Conservation (phyloP, 1,139 yeast species). For the Zygoascus meyerae region DNA sequence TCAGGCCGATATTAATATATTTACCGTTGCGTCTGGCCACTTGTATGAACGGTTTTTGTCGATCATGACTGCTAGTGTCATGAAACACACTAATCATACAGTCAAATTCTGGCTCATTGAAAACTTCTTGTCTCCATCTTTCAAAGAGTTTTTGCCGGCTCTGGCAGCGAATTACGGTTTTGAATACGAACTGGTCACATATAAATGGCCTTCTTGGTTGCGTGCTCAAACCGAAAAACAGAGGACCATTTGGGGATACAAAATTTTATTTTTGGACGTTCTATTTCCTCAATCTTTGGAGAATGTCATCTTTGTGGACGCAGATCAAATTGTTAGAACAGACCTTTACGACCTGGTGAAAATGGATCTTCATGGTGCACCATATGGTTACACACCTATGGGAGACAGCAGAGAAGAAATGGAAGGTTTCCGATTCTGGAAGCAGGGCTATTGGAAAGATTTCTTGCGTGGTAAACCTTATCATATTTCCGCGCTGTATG, state of each 20-base stretch:
- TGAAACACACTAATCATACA: slow-evolving; percentile 51
- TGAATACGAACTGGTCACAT: slow-evolving; percentile 66
- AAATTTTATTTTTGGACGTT: slow-evolving; percentile 79
- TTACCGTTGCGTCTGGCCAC: slow-evolving; percentile 77
- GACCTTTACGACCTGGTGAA: slow-evolving; percentile 65
- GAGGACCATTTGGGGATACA: slow-evolving; percentile 82
- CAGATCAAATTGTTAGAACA: slow-evolving; percentile 72
- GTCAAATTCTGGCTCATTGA: slow-evolving; percentile 88
- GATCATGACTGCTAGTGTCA: slow-evolving; percentile 76
- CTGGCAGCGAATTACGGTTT: slow-evolving; percentile 55
- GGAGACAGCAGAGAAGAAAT: slow-evolving; percentile 74
- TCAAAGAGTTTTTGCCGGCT: slow-evolving; percentile 55
- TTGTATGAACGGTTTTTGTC: slow-evolving; percentile 66
- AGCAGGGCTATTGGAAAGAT: slow-evolving; percentile 81
- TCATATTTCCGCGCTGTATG: slow-evolving; percentile 81
- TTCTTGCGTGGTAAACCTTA: slow-evolving; percentile 53
- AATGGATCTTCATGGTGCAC: slow-evolving; percentile 65
- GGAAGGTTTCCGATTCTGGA: slow-evolving; percentile 91
- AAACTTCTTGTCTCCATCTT: slow-evolving; percentile 65
- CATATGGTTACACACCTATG: slow-evolving; percentile 86
- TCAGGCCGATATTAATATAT: slow-evolving; percentile 66
- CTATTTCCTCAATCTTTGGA: slow-evolving; percentile 74
- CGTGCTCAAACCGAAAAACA: slow-evolving; percentile 70
- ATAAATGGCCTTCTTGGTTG: slow-evolving; percentile 91
- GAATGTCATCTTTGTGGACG: slow-evolving; percentile 77